Conservation (phyloP, 345 rosid genomes). For the Salix dunnii region DNA sequence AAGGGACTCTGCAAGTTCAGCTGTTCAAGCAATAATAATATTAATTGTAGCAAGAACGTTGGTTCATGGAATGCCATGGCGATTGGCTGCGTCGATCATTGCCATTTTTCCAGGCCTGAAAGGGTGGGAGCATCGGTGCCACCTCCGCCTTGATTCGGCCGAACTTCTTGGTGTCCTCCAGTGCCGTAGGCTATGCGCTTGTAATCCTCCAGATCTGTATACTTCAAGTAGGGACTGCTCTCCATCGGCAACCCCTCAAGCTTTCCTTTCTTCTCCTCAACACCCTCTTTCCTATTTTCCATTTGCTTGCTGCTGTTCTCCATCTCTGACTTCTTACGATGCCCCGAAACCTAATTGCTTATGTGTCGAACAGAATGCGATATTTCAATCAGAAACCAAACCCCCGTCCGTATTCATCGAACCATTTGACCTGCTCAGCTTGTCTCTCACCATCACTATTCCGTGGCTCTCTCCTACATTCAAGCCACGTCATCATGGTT, state of each 20-base stretch:
- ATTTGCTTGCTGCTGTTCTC: slow-evolving; percentile 2
- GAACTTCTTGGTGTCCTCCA: slow-evolving; percentile 45
- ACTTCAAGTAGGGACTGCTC: slow-evolving; percentile 45
- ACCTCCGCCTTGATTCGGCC: slow-evolving; percentile 40
- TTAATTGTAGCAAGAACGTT: too few relatives aligned
- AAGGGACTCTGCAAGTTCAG: too few relatives aligned
- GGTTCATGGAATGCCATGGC: not conserved
- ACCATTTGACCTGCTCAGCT: slow-evolving; percentile 2
- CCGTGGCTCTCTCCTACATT: not conserved
- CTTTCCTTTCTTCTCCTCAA: slow-evolving; percentile 2
- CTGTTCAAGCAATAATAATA: too few relatives aligned
- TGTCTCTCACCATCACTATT: not conserved
- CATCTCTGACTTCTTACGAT: not conserved
- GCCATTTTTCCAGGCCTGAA: slow-evolving; percentile 16
- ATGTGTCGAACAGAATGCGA: not conserved
- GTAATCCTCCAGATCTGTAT: slow-evolving; percentile 43
- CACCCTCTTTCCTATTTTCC: not conserved
- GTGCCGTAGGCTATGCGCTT: slow-evolving; percentile 45
- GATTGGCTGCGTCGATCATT: slow-evolving; percentile 5
- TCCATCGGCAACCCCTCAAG: slow-evolving; percentile 40
- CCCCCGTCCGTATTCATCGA: not conserved
- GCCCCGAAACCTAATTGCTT: not conserved
- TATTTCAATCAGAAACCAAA: slow-evolving; percentile 3
- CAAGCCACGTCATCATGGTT: not conserved
- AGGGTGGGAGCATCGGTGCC: slow-evolving; percentile 53